Conservation (phyloP, 1,284 basidiomycete species). For the Sporisorium iseilematis-ciliati region DNA sequence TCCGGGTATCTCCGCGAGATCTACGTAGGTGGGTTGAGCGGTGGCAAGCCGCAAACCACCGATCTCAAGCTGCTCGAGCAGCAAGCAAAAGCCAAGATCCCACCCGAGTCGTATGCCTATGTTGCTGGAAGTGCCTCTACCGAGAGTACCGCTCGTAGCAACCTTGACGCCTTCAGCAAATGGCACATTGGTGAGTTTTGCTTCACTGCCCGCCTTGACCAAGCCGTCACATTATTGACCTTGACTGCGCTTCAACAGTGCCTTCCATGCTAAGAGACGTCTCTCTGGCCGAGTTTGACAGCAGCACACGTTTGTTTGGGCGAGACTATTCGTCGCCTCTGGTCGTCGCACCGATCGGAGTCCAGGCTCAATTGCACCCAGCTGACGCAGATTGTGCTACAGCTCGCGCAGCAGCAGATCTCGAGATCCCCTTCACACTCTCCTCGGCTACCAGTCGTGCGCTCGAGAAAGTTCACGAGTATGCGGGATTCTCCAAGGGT, state of each 20-base stretch:
- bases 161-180: constrained; percentile 45
- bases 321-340: constrained; percentile 52
- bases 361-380: constrained; percentile 54
- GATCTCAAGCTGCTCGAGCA: constrained; percentile 45
- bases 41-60: constrained; percentile 45
- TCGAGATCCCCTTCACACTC: constrained; percentile 56
- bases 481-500: constrained; percentile 31
- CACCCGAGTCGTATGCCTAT: constrained; percentile 55
- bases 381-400: constrained; percentile 52
- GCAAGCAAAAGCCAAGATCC: constrained; percentile 46
- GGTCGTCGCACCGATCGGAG: constrained; percentile 62
- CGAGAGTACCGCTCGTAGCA: constrained; percentile 49
- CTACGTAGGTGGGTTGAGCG: constrained; percentile 53
- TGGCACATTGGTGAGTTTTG: constrained; percentile 55
- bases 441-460: constrained; percentile 53
- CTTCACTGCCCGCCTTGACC: background rate
- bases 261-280: constrained; percentile 54
- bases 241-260: constrained; percentile 10
- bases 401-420: constrained; percentile 42
- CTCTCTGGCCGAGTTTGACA: constrained; percentile 41
- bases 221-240: background rate
- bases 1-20: constrained; percentile 57
- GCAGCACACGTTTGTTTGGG: constrained; percentile 48
- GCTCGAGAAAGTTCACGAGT: constrained; percentile 51
- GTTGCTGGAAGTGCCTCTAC: constrained; percentile 60